Percentiles rank a stretch among this genome's conserved stretches.
These are phyloP conservation scores for Coemansia sp. DNA, from an alignment of 192 early-diverging fungal species.

Conservation along the genomic window DNA sequence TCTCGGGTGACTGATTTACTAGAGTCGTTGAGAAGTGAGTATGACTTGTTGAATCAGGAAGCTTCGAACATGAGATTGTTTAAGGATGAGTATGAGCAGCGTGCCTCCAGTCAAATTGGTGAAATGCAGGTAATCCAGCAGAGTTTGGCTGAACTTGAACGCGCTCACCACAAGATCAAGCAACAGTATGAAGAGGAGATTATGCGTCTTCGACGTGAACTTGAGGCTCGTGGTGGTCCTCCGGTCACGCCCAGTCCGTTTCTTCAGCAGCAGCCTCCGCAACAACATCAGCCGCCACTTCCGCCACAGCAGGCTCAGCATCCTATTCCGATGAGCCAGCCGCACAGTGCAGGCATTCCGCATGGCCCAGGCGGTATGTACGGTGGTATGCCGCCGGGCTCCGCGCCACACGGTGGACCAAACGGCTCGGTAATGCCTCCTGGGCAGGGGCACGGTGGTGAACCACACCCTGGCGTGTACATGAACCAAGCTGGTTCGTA, in stretches of 20 bases:
- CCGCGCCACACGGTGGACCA: constrained; percentile 35
- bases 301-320: constrained; percentile 64
- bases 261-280: constrained; percentile 56
- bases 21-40: constrained; percentile 79
- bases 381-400: constrained; percentile 43
- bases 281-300: constrained; percentile 58
- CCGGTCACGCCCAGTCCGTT: constrained; percentile 52
- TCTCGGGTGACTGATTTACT: constrained; percentile 73
- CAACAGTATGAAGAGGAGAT: constrained; percentile 90
- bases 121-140: constrained; percentile 81
- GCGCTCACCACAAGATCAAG: constrained; percentile 74
- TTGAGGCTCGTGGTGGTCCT: constrained; percentile 69
- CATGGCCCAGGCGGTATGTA: constrained; percentile 44
- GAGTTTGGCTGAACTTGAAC: constrained; percentile 75
- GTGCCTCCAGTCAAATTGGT: constrained; percentile 76
- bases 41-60: constrained; percentile 76
- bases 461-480: constrained; percentile 43
- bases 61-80: constrained; percentile 67
- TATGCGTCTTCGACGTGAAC: constrained; percentile 72
- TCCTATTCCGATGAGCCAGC: constrained; percentile 41
- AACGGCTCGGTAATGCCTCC: constrained; percentile 42
- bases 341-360: constrained; percentile 33
- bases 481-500: constrained; percentile 49
- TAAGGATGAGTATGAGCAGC: constrained; percentile 85
- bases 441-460: constrained; percentile 30